Evolutionary conservation across 495 filamentous ascomycete genomes (phyloP), one percentile per base, ranked within the genome.

Genomic region (Beverwykella pulmonaria): DNA sequence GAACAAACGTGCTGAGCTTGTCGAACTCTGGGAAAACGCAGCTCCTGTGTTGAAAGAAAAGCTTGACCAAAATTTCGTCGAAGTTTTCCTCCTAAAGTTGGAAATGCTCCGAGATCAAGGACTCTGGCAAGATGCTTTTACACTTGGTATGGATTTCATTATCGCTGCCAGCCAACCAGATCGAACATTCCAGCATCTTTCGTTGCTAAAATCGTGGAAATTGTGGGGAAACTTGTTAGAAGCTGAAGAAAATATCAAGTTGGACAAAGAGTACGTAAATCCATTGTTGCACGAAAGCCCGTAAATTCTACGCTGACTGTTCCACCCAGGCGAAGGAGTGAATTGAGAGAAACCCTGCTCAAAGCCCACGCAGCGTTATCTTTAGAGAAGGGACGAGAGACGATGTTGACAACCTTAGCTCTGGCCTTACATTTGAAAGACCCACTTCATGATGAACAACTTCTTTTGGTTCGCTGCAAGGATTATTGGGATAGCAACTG

Each of bases 401-500:
- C 17, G 39, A 9, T n/a, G 17, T 14, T 44, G 17, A 14, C 17
- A 15, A 15, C 8, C 39, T 2, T 44, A 44, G 39, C 39, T n/a
- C 5, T 44, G 39, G 39, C 39, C 8, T 44, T 44, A 14, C 39
- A 44, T 4, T 10, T n/a, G 8, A 2, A 14, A n/a, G 1, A 5
- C 5, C n/a, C 29, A 12, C 30, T 20, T 1, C 36, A n/a, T n/a
- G 8, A 14, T 25, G 1, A 5, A 23, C n/a, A 6, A 12, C 30
- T 20, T 1, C 36, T 65, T 47, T 48, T 67, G 22, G 5, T 3
- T 2, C 44, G 59, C 32, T 63, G 46, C 34, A 22, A 60, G 54
- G 20, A 30, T 15, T 71, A 59, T 26, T 71, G 68, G 68, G 14
- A 48, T n/a, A 4, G 50, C 0, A 25, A 63, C 26, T 46, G 19